Base-by-base conservation (phyloP, 225 moss, liverwort and hornwort species). In the Marchantia polymorpha region DNA sequence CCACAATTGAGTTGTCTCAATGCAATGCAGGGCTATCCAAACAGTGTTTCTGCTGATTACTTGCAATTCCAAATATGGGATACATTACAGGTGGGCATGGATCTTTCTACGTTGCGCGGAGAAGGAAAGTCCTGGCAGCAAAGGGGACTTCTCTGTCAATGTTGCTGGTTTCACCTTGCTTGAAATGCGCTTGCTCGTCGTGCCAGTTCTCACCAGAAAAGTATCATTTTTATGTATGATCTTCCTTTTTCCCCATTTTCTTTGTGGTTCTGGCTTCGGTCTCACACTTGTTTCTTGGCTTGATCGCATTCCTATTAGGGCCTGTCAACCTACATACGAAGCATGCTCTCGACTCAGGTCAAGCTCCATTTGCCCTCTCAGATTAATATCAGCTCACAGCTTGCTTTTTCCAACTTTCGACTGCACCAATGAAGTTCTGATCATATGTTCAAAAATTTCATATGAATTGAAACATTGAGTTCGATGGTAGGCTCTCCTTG, bases 341-440 rank as follows among this genome's bases (percentile, higher is more conserved):
- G 99, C 85, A 99, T 99, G 99, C 92, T 99, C 52, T 99, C 99
- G 69, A 99, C 99, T 59, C 99, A 99, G 90, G 99, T 99, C 72
- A 80, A 77, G 70, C 66, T 70, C 61, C 55, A 70, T 46, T 73
- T 4, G 22, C 23, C 59, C 51, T 77, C 31, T 16, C 77, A 15
- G n/a, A 29, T 47, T 23, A 30, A 30, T 53, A 74, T 12, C 7
- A 55, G 16, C 56, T 31, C 31, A 67, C 23, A 16, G 8, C 26
- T n/a, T 31, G 15, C 26, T 27, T 13, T 26, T 67, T 67, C 6
- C 23, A 26, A 31, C 13, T 25, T 12, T n/a, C 23, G 67, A 58
- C 6, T 14, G 3, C 27, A 7, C 16, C 31, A 68, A 19, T 19
- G n/a, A 71, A 49, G 53, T 73, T 27, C 27, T 73, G 6, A 67